Evolutionary conservation across 2,329 filamentous ascomycete genomes (phyloP), one percentile per base, ranked within the genome.

Genomic region (Cladosporium sp.): DNA sequence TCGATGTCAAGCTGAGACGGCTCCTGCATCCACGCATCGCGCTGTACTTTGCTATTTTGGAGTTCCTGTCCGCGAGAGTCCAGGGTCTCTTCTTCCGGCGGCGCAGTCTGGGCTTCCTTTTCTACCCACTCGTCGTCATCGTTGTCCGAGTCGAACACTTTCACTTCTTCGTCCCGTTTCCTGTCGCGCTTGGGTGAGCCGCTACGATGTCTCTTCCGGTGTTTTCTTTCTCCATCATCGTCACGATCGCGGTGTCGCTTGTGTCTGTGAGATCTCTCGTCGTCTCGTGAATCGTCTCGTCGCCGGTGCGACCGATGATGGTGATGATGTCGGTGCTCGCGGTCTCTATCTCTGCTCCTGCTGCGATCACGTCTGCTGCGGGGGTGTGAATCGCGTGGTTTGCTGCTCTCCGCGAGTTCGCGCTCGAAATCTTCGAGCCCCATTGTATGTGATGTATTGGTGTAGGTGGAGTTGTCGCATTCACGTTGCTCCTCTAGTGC

Each of bases 21-120:
- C 0, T 85, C 85, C 53, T 90, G 85, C 93, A 98, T 98, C 91
- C 94, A 98, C 0, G 86, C 81, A 67, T 97, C 93, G 55, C 94
- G 82, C 57, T 83, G 78, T 27, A 84, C 61, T 1, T 69, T 52
- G 63, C 67, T 57, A 54, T 60, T 55, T 15, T 63, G 62, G 16
- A 67, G 57, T 48, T 69, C 62, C 48, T 70, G 65, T 12, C 71
- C 62, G 52, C 69, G 65, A 29, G 69, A 62, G 48, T 75, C 72
- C n/a, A 74, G 56, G 5, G 67, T 63, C n/a, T 71, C 66, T 38
- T 73, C 70, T n/a, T 66, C 62, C 12, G 71, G 65, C 35, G 64
- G 64, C 7, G 69, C 68, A 49, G 61, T 66, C 36, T 62, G 72
- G 59, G 61, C 57, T 41, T 70, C 75, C 60, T 69, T 78, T 57